A percentile compares a stretch with the other conserved stretches of the same genome.
Conservation (phyloP, 352 stramenopile genomes). For the Blastocystis hominis region DNA sequence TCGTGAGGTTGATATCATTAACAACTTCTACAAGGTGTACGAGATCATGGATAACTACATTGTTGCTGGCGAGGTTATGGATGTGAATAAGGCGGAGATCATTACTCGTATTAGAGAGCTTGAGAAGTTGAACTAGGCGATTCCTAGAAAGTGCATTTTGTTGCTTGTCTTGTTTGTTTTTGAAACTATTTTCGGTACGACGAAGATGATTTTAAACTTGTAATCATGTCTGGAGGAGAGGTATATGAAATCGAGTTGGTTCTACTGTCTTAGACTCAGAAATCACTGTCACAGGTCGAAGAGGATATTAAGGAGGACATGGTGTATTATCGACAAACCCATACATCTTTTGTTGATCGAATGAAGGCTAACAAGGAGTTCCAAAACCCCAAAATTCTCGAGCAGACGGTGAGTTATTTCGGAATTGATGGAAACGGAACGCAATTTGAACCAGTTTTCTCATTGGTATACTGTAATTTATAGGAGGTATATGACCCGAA, state of each 20-base stretch:
- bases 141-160: background rate
- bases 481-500: conserved; percentile 15
- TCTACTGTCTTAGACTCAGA: background rate
- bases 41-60: conserved; percentile 86
- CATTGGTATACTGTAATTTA: background rate
- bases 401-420: conserved; percentile 40
- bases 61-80: conserved; percentile 80
- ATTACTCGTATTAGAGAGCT: conserved; percentile 79
- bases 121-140: conserved; percentile 71
- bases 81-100: conserved; percentile 81
- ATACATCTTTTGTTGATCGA: background rate
- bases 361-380: conserved; percentile 56
- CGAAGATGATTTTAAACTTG: background rate
- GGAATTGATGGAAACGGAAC: conserved; percentile 41
- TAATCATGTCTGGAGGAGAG: background rate
- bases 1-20: conserved; percentile 87
- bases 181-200: background rate
- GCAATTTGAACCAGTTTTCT: conserved; percentile 31
- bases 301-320: background rate
- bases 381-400: conserved; percentile 40
- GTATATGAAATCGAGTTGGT: background rate
- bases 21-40: conserved; percentile 89
- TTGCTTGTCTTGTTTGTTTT: conserved; percentile 14
- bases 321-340: background rate
- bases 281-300: background rate